Evolutionary conservation across 139 green algal species (phyloP).

Genomic region (Auxenochlorella pyrenoidosa): DNA sequence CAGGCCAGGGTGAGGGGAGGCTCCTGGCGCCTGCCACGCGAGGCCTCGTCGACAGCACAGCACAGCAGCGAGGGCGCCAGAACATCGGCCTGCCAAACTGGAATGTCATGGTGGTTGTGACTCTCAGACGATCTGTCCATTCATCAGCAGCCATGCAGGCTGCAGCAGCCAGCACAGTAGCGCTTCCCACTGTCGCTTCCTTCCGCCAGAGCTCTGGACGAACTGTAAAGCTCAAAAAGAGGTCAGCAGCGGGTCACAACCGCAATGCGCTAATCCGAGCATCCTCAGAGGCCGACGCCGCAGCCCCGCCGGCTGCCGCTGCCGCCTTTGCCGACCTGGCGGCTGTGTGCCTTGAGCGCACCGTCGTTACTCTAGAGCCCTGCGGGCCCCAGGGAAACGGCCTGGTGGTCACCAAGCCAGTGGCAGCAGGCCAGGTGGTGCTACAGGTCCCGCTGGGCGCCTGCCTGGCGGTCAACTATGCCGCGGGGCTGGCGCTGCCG

Average conservation of each 20-base stretch:
- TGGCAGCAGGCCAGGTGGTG: constrained; percentile 37
- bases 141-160: too few relatives aligned
- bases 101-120: too few relatives aligned
- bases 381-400: constrained; percentile 24
- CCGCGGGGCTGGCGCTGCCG: constrained; percentile 46
- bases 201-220: too few relatives aligned
- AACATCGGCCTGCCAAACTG: too few relatives aligned
- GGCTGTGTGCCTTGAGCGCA: not conserved
- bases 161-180: too few relatives aligned
- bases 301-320: not conserved
- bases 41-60: too few relatives aligned
- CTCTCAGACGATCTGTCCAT: too few relatives aligned
- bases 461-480: constrained; percentile 64
- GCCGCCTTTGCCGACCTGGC: not conserved
- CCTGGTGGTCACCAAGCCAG: constrained; percentile 16
- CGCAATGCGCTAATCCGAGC: not conserved
- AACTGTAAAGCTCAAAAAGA: not conserved
- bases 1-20: too few relatives aligned
- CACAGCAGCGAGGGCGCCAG: too few relatives aligned
- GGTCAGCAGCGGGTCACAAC: not conserved
- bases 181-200: too few relatives aligned
- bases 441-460: constrained; percentile 46
- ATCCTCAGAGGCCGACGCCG: not conserved
- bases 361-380: not conserved
- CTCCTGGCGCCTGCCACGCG: too few relatives aligned